Evolutionary conservation across 805 yeast genomes (phyloP), one percentile per base, ranked within the genome.

Genomic region (Metschnikowia drakensbergensis): DNA sequence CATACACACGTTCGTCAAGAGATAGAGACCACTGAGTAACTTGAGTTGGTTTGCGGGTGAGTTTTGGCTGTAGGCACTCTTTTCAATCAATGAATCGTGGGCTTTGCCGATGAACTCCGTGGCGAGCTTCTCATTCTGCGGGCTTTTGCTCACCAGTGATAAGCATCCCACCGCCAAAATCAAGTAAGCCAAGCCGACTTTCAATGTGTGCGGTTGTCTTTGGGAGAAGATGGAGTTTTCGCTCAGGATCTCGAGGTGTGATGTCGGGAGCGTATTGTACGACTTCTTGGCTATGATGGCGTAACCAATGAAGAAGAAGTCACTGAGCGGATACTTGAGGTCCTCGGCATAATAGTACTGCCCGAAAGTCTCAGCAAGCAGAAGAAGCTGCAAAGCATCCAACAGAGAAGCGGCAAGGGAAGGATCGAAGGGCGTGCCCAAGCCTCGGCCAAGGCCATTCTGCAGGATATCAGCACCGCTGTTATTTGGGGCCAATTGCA

Each of bases 391-490:
- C 10, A 26, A 34, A 13, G 22, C 10, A 10, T 34, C 37, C 25
- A 34, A 25, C 45, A 97, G 97, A 27, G 97, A 92, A 68, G 86
- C 94, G 60, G 82, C 66, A 30, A 74, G 67, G 47, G 97, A 97
- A 0, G 84, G 85, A 1, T 83, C 81, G 49, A 86, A 83, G 57
- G 98, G 97, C 11, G 72, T 79, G 37, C 97, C 45, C 22, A 42
- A 34, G n/a, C 37, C 32, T 6, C 7, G 10, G 6, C 17, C 26
- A 3, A 37, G 37, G 27, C 37, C 13, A 8, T 7, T 10, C 30
- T 32, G 37, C 17, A 9, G 4, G 17, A 10, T 11, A 7, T 42
- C 45, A 6, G 32, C 25, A 8, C 27, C 6, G 25, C 37, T 17
- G 28, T 38, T 45, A 23, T 37, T 41, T 8, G 53, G 51, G 11